Percentiles rank a stretch among this genome's conserved stretches.
phyloP scores from a whole-genome alignment of 108 stramenopile species.

The Cylindrotheca fusiformis region DNA sequence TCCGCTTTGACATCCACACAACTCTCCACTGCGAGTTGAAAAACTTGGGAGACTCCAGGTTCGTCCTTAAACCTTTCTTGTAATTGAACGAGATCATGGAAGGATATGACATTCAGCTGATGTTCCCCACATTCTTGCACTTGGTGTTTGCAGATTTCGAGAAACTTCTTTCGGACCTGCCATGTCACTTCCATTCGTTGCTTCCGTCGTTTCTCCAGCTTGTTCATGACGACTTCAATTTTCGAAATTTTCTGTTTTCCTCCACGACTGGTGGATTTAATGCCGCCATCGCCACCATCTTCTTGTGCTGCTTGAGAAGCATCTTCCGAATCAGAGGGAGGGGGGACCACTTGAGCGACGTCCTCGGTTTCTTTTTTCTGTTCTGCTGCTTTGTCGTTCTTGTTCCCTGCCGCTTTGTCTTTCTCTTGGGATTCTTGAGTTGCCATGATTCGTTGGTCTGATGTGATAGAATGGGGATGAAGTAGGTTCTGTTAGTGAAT shows the following conservation, averaged over 20 bases:
- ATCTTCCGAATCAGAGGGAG: no score
- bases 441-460: no score
- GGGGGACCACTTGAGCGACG: no score
- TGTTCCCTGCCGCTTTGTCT: no score
- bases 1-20: slow-evolving; percentile 23
- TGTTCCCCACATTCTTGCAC: slow-evolving; percentile 5
- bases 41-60: slow-evolving; percentile 19
- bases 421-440: no score
- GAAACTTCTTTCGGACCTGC: slow-evolving; percentile 29
- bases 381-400: no score
- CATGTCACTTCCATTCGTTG: slow-evolving; percentile 39
- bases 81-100: slow-evolving; percentile 5
- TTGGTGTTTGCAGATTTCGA: slow-evolving; percentile 32
- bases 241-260: not conserved
- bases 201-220: slow-evolving; percentile 31
- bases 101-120: slow-evolving; percentile 2
- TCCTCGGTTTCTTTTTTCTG: no score
- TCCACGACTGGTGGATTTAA: not conserved
- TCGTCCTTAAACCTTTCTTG: slow-evolving; percentile 17
- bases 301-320: no score
- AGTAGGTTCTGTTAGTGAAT: no score
- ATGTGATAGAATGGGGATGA: no score
- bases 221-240: slow-evolving; percentile 25
- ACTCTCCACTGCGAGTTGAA: slow-evolving; percentile 21
- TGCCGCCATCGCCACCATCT: not conserved